These are phyloP conservation scores for Mycena polygramma DNA, from an alignment of 768 basidiomycete species.

Conservation along the genomic window DNA sequence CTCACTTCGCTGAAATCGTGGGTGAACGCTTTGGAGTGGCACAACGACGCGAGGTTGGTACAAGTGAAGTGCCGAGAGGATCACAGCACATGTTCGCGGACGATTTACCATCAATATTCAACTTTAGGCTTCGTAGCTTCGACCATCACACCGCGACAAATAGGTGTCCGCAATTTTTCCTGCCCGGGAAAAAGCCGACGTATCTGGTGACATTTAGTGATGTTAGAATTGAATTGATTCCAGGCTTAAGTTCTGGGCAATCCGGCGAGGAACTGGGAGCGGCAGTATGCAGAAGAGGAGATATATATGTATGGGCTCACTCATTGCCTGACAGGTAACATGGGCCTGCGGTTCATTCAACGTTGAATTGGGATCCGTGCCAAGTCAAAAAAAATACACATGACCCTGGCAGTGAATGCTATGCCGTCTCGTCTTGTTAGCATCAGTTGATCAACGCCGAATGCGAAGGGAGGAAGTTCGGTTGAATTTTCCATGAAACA, in stretches of 20 bases:
- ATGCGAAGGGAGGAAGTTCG: constrained; percentile 9
- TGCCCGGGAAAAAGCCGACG: constrained; percentile 23
- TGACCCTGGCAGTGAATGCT: no score
- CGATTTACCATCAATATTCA: not conserved
- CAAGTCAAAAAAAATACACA: not conserved
- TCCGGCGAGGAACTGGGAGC: not conserved
- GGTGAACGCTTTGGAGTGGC: not conserved
- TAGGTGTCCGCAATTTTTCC: constrained; percentile 9
- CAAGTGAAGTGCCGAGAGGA: not conserved
- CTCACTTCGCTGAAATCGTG: constrained; percentile 9
- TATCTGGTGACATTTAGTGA: no score
- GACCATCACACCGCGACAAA: not conserved
- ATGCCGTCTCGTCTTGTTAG: not conserved
- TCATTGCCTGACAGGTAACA: no score
- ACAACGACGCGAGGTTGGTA: constrained; percentile 10
- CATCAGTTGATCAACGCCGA: not conserved
- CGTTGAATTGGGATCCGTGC: not conserved
- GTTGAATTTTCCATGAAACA: constrained; percentile 8
- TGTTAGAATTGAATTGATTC: not conserved
- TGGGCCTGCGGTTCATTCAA: no score
- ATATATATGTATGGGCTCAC: no score
- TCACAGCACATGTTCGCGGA: constrained; percentile 4
- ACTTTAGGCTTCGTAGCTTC: not conserved
- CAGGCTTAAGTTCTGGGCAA: not conserved
- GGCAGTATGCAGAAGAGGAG: no score